A percentile compares a stretch with the other conserved stretches of the same genome.
Conservation (phyloP, 106 monocot species). For the Gastrodia elata region DNA sequence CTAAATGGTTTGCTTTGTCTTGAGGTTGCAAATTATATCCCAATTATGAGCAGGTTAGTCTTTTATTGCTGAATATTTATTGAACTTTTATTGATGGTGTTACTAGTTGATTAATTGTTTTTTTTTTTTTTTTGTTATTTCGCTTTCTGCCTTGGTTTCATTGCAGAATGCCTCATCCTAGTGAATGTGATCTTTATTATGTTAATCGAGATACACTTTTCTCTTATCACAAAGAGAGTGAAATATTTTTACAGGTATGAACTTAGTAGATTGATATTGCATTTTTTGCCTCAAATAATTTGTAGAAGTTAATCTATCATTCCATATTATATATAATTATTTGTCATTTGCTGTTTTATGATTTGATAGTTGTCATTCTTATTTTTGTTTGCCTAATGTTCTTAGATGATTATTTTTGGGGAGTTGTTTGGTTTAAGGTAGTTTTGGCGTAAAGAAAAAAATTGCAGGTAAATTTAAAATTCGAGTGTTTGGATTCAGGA, state of each 20-base stretch:
- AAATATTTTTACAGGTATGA: slow-evolving; percentile 86
- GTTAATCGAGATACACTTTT: slow-evolving; percentile 95
- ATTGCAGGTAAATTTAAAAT: no score
- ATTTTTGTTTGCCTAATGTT: not conserved
- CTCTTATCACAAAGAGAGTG: slow-evolving; percentile 97
- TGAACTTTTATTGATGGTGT: not conserved
- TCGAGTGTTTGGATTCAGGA: no score
- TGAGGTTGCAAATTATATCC: slow-evolving; percentile 74
- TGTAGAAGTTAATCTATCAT: not conserved
- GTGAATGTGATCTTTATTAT: slow-evolving; percentile 93
- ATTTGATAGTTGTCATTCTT: not conserved
- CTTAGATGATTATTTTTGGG: no score
- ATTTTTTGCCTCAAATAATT: not conserved
- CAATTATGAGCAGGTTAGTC: slow-evolving; percentile 57
- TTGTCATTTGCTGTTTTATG: not conserved
- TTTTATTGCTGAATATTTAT: not conserved
- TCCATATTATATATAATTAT: not conserved
- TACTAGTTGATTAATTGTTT: not conserved
- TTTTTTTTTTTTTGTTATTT: no score
- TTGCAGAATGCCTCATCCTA: slow-evolving; percentile 70
- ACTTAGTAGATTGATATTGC: not conserved
- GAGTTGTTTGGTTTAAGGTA: no score
- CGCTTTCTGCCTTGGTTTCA: slow-evolving; percentile 5
- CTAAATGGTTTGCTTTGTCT: slow-evolving; percentile 86
- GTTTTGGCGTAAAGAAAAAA: no score